Base-by-base conservation (phyloP, 1,284 basidiomycete genomes). In the Irpex sp. region DNA sequence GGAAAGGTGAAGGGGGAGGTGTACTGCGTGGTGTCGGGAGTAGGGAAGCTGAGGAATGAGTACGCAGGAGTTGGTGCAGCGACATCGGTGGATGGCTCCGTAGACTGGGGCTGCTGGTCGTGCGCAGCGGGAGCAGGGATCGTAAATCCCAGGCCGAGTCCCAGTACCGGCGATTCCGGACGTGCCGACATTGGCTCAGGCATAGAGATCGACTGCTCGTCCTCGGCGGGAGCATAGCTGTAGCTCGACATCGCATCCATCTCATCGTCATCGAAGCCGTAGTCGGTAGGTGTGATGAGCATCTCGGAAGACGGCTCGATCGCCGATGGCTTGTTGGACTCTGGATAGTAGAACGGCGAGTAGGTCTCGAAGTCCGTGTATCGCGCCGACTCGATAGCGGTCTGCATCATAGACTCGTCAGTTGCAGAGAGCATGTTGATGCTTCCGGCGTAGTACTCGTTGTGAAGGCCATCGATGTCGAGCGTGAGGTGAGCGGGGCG, bases 351-450 rank as follows among this genome's bases (percentile, higher is more conserved):
- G 35, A 68, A 66, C 14, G 68, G 64, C 10, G 68, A 68, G 61
- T 68, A 72, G 58, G 68, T 60, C 54, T 66, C 70, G 42, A 67
- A 68, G 14, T 66, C 69, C 39, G 61, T 63, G 35, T 67, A 56
- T 28, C 62, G 64, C 6, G 59, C 59, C 19, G 68, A 68, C 65
- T 90, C 87, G 56, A 88, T 82, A 23, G 87, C 87, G 7, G 87
- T 90, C 64, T 86, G 86, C 86, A 90, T 88, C 63, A 80, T 77
- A 39, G 86, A 83, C 33, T 84, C 85, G 28, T 77, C 74, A 1
- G 80, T 77, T 47, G 80, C 77, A 33, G 85, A 85, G 62, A 75
- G 77, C 61, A 83, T 82, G 47, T 76, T 74, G 65, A 75, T 73
- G 67, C 77, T 79, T 53, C 77, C 75, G 58, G 82, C 78, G 71